Evolutionary conservation across 306 rosid species (phyloP), one percentile per base, ranked within the genome.

Genomic region (Rosa lucieae): DNA sequence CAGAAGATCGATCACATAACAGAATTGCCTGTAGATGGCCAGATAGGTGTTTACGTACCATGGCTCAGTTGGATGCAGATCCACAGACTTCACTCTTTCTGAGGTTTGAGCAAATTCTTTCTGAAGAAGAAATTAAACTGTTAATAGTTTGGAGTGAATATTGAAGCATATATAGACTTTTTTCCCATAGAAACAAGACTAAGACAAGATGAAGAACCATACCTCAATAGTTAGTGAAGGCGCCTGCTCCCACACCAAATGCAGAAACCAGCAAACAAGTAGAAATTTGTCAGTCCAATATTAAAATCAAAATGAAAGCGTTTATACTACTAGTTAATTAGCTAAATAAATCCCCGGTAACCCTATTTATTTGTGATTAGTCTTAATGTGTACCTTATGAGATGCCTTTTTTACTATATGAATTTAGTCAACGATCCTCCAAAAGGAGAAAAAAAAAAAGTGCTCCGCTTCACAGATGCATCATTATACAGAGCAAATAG

Each of bases 61-160:
- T 89, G 97, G 94, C 72, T 92, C 91, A 79, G 91, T 84, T 73
- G 92, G 97, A 87, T 92, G 94, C 9, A 85, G 84, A 88, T 90
- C 94, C 84, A 90, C 85, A 55, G 94, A 90, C 81, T 92, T 92
- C 0, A 92, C 94, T 88, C 91, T 87, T 73, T 92, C 92, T 46
- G 92, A 89, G 73, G 86, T 85, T 71, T 87, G 94, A 1, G 90
- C 87, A 85, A 87, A 89, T 70, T 87, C 78, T 72, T 89, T 75
- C 97, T 92, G 88, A 73, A 76, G 8, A 67, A 46, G 26, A 67
- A 56, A 56, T 56, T 56, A 8, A n/a, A 56, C 12, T 56, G 63
- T 56, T 56, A 56, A 21, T n/a, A 56, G 2, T 43, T 44, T 44
- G 53, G 17, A 67, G 61, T 39, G 40, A 83, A 66, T 0, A 26